Percentiles rank a stretch among this genome's conserved stretches.
Evolutionary conservation across 2,329 filamentous ascomycete species (phyloP).

Genomic region (Fusarium sacchari): DNA sequence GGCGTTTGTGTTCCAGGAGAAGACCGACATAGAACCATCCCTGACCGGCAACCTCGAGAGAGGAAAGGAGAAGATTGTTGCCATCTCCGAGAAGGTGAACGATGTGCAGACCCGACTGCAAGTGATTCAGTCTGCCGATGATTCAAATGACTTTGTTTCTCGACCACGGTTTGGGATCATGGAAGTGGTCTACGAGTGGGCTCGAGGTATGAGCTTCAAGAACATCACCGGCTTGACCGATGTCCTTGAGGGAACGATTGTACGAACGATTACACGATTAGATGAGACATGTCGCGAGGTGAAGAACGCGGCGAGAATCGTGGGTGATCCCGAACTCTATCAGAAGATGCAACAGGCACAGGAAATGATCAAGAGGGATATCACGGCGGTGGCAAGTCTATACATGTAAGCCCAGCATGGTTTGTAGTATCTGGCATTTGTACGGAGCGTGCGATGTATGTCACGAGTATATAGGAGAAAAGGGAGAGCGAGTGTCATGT

Average conservation of each 20-base stretch:
- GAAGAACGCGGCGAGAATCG: constrained; percentile 94
- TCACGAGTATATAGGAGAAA: not conserved
- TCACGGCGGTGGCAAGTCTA: constrained; percentile 87
- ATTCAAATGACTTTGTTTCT: constrained; percentile 91
- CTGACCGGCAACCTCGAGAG: constrained; percentile 84
- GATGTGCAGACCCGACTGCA: constrained; percentile 88
- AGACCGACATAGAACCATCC: constrained; percentile 83
- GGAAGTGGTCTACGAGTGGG: constrained; percentile 99
- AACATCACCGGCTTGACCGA: constrained; percentile 96
- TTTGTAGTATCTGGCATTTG: constrained; percentile 1
- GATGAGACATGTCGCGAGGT: constrained; percentile 98
- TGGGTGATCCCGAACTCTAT: constrained; percentile 92
- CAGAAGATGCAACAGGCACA: constrained; percentile 97
- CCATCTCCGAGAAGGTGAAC: constrained; percentile 93
- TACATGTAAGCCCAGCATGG: constrained; percentile 74
- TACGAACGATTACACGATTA: constrained; percentile 89
- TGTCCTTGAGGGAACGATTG: constrained; percentile 96
- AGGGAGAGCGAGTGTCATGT: not conserved
- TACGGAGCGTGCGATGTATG: not conserved
- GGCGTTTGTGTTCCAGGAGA: constrained; percentile 97
- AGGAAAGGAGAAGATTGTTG: constrained; percentile 86
- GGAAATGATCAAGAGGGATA: constrained; percentile 97
- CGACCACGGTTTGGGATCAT: constrained; percentile 91
- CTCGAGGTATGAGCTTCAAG: constrained; percentile 96
- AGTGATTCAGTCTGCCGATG: constrained; percentile 89